Conservation (phyloP, 2,329 filamentous ascomycete species). For the Capronia epimyces region DNA sequence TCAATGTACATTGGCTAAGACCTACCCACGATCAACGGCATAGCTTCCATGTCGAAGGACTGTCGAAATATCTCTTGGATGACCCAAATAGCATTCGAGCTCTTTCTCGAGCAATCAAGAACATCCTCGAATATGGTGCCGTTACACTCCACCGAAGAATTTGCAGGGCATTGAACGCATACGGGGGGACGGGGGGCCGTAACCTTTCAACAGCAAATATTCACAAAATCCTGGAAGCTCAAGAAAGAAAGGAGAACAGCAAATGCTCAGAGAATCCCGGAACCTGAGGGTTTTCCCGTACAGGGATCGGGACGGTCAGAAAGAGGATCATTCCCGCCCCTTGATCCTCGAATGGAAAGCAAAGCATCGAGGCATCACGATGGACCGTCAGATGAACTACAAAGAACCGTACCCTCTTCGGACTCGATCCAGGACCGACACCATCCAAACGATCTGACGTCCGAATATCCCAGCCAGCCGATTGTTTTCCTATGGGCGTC, state of each 20-base stretch:
- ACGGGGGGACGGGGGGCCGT: neutral
- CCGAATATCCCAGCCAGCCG: no score
- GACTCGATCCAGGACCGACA: no score
- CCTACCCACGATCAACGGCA: constrained; percentile 10
- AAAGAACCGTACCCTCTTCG: neutral
- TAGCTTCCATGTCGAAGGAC: constrained; percentile 15
- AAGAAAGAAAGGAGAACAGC: no score
- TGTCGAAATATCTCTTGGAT: constrained; percentile 10
- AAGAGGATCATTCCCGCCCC: neutral
- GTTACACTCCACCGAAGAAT: constrained; percentile 11
- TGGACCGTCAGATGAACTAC: neutral
- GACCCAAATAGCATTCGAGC: constrained; percentile 16
- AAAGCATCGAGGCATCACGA: neutral
- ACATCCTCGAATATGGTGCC: constrained; percentile 19
- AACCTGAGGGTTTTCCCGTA: neutral
- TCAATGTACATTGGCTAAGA: constrained; percentile 23
- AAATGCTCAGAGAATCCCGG: neutral
- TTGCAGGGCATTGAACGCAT: constrained; percentile 8
- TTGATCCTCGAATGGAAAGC: neutral
- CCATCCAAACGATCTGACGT: no score
- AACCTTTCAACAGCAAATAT: no score
- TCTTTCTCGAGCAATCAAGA: constrained; percentile 21
- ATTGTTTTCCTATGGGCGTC: no score
- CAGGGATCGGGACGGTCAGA: neutral
- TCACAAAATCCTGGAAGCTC: no score